Conservation (phyloP, 1,284 basidiomycete genomes). For the Cryptococcus sp. region DNA sequence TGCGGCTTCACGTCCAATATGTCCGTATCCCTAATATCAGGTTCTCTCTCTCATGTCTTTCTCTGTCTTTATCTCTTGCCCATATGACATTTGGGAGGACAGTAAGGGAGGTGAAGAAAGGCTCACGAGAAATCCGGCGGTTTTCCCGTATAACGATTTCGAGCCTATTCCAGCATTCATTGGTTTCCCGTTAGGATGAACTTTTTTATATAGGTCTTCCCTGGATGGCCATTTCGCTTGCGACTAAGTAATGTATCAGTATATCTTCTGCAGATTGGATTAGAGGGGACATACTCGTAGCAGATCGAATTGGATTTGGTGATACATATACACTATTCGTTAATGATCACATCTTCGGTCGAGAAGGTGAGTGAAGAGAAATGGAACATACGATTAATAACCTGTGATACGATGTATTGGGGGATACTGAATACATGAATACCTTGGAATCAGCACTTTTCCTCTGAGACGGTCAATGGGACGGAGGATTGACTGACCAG, state of each 20-base stretch:
- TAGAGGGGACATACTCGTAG: background rate
- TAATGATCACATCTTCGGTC: too few relatives aligned
- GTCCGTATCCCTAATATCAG: constrained; percentile 25
- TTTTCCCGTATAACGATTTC: constrained; percentile 20
- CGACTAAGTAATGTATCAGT: background rate
- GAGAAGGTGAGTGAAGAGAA: background rate
- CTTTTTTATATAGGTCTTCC: background rate
- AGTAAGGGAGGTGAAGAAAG: background rate
- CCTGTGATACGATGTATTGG: constrained; percentile 38
- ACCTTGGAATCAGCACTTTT: constrained; percentile 16
- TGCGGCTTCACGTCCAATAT: constrained; percentile 44
- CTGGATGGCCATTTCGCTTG: constrained; percentile 1
- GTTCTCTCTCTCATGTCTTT: too few relatives aligned
- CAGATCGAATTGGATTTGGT: constrained; percentile 1
- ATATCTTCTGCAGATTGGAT: background rate
- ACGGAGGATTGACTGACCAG: constrained; percentile 14
- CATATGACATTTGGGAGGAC: too few relatives aligned
- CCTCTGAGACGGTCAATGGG: background rate
- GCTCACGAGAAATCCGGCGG: constrained; percentile 27
- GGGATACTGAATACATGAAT: constrained; percentile 43
- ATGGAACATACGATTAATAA: constrained; percentile 25
- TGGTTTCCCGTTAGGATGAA: background rate
- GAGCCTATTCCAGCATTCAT: background rate
- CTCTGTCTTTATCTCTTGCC: too few relatives aligned
- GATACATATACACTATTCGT: constrained; percentile 2